phyloP scores from a whole-genome alignment of 805 yeast species.

The baker's yeast (Saccharomyces cerevisiae) region DNA sequence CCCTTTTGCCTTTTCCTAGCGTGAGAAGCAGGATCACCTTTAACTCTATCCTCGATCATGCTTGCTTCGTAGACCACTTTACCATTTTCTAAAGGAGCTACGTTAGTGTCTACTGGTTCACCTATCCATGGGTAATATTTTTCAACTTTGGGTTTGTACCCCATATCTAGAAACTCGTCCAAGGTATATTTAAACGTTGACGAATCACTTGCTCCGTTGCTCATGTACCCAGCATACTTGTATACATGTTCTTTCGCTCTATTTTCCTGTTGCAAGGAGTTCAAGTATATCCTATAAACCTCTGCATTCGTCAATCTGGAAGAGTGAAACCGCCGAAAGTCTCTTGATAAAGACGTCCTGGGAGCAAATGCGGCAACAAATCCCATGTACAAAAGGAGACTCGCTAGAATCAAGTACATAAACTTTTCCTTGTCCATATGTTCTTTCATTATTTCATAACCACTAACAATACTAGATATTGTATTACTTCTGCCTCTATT shows the following conservation, averaged over 20 bases:
- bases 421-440: conserved; percentile 28
- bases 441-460: conserved; percentile 21
- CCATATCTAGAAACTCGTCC: conserved; percentile 42
- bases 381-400: conserved; percentile 30
- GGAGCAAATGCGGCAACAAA: conserved; percentile 72
- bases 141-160: conserved; percentile 43
- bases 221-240: conserved; percentile 9
- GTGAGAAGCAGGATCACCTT: conserved; percentile 37
- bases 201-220: conserved; percentile 38
- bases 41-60: conserved; percentile 42
- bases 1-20: conserved; percentile 39
- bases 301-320: conserved; percentile 59
- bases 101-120: conserved; percentile 40
- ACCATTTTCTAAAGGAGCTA: conserved; percentile 30
- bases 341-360: conserved; percentile 73
- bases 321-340: conserved; percentile 67
- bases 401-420: conserved; percentile 14
- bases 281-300: conserved; percentile 52
- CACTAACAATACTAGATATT: conserved; percentile 23
- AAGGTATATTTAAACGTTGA: conserved; percentile 43
- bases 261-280: conserved; percentile 32
- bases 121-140: conserved; percentile 51
- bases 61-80: conserved; percentile 39
- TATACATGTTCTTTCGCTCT: conserved; percentile 27
- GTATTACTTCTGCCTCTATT: conserved; percentile 26